These are phyloP conservation scores for Ascochyta viciae-villosae DNA, from an alignment of 2,329 filamentous ascomycete genomes.

Conservation along the genomic window DNA sequence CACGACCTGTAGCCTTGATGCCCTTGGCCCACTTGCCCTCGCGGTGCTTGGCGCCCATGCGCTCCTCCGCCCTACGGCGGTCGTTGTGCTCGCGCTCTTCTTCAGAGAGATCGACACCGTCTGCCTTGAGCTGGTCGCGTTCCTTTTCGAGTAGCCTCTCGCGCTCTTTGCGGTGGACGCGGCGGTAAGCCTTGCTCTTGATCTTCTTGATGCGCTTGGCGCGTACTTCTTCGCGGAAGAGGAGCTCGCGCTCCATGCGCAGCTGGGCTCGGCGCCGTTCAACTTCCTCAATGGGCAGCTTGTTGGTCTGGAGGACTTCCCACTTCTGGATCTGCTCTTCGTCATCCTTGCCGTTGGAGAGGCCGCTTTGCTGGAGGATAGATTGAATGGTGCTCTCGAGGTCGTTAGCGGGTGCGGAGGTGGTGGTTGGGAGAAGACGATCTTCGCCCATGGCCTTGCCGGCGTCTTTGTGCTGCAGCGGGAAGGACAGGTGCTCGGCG, in stretches of 20 bases:
- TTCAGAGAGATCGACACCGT: constrained; percentile 67
- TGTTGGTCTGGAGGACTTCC: constrained; percentile 73
- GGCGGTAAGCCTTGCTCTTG: constrained; percentile 94
- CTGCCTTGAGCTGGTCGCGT: constrained; percentile 63
- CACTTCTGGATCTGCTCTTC: constrained; percentile 72
- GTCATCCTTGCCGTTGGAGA: constrained; percentile 66
- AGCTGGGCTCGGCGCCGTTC: constrained; percentile 76
- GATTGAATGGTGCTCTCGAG: constrained; percentile 85
- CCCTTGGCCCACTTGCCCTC: constrained; percentile 94
- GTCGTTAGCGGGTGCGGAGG: constrained; percentile 73
- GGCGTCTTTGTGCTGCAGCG: constrained; percentile 75
- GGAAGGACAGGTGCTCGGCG: constrained; percentile 89
- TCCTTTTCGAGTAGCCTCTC: constrained; percentile 66
- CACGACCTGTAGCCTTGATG: constrained; percentile 77
- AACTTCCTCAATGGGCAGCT: constrained; percentile 75
- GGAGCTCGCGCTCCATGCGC: constrained; percentile 79
- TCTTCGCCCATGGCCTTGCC: constrained; percentile 67
- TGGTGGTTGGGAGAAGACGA: constrained; percentile 65
- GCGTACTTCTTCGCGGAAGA: constrained; percentile 87
- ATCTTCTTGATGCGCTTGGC: constrained; percentile 97
- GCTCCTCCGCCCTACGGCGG: constrained; percentile 78
- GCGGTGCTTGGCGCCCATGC: constrained; percentile 83
- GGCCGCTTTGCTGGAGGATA: constrained; percentile 88
- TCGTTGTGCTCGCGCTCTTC: constrained; percentile 72
- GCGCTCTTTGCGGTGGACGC: constrained; percentile 84